These are phyloP conservation scores for Letharia lupina DNA, from an alignment of 495 filamentous ascomycete species.

Conservation along the genomic window DNA sequence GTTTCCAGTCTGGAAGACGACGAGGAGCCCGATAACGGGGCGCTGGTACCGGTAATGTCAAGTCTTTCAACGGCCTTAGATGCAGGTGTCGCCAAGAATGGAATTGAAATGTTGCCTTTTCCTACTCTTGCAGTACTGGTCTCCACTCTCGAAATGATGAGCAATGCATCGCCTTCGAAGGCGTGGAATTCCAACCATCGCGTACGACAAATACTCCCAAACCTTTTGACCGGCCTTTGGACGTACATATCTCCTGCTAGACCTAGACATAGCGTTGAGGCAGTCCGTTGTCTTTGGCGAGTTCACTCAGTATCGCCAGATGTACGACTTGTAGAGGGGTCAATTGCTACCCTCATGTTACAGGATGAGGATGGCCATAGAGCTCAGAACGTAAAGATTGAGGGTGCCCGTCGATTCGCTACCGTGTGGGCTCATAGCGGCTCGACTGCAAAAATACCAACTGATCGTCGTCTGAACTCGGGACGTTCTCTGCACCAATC, in stretches of 20 bases:
- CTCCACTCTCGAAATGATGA: constrained; percentile 44
- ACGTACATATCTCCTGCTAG: constrained; percentile 64
- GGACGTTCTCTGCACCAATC: constrained; percentile 36
- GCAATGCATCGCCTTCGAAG: constrained; percentile 2
- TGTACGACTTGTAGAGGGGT: constrained; percentile 64
- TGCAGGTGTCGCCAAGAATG: neutral
- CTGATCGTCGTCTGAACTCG: constrained; percentile 9
- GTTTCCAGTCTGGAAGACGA: neutral
- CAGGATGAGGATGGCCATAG: constrained; percentile 41
- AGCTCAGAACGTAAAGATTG: constrained; percentile 30
- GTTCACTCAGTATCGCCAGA: constrained; percentile 58
- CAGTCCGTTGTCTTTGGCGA: constrained; percentile 77
- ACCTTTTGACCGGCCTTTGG: constrained; percentile 67
- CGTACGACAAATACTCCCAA: constrained; percentile 21
- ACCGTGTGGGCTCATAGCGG: constrained; percentile 75
- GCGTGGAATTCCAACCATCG: constrained; percentile 20
- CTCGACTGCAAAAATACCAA: constrained; percentile 3
- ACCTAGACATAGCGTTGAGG: constrained; percentile 89
- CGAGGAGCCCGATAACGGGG: neutral
- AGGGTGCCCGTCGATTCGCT: constrained; percentile 56
- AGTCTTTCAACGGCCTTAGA: constrained; percentile 12
- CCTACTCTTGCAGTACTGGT: constrained; percentile 45
- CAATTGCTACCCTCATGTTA: constrained; percentile 67
- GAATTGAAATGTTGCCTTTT: constrained; percentile 4
- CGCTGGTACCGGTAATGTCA: constrained; percentile 5